Conservation (phyloP, 371 early-diverging fungal species). For the Mortierella sp. region DNA sequence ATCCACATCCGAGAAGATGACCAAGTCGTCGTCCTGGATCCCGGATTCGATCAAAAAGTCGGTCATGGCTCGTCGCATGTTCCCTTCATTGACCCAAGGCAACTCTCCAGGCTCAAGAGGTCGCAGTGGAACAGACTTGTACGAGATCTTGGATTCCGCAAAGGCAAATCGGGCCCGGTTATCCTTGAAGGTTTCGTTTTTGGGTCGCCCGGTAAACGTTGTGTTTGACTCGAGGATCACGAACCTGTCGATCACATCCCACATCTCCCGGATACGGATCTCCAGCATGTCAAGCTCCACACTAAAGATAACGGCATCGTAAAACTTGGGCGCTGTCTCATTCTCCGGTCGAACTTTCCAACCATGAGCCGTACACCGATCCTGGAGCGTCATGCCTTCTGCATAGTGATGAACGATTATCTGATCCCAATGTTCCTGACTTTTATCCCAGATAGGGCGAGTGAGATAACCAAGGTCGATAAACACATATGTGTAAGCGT, state of each 20-base stretch:
- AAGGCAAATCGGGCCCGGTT: constrained; percentile 59
- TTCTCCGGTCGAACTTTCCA: constrained; percentile 17
- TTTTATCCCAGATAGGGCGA: constrained; percentile 25
- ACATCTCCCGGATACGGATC: constrained; percentile 19
- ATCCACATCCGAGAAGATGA: constrained; percentile 54
- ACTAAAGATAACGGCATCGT: constrained; percentile 23
- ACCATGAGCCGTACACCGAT: constrained; percentile 44
- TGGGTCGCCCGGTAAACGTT: constrained; percentile 12
- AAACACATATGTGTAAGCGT: constrained; percentile 4
- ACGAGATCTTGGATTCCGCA: constrained; percentile 58
- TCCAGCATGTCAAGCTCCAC: constrained; percentile 30
- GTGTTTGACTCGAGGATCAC: constrained; percentile 17
- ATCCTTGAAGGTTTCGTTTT: constrained; percentile 48
- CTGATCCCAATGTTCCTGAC: not conserved
- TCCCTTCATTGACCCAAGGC: constrained; percentile 60
- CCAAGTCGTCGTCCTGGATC: constrained; percentile 30
- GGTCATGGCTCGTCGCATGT: constrained; percentile 57
- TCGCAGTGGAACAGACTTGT: constrained; percentile 49
- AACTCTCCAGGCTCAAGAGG: constrained; percentile 49
- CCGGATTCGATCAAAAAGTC: constrained; percentile 41
- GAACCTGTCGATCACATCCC: constrained; percentile 21
- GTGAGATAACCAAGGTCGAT: constrained; percentile 16
- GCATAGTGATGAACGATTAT: constrained; percentile 25
- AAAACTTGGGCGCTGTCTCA: constrained; percentile 39
- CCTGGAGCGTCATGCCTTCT: constrained; percentile 45